phyloP scores from a whole-genome alignment of 495 filamentous ascomycete genomes.

The Aspergillus sclerotiicarbonarius region DNA sequence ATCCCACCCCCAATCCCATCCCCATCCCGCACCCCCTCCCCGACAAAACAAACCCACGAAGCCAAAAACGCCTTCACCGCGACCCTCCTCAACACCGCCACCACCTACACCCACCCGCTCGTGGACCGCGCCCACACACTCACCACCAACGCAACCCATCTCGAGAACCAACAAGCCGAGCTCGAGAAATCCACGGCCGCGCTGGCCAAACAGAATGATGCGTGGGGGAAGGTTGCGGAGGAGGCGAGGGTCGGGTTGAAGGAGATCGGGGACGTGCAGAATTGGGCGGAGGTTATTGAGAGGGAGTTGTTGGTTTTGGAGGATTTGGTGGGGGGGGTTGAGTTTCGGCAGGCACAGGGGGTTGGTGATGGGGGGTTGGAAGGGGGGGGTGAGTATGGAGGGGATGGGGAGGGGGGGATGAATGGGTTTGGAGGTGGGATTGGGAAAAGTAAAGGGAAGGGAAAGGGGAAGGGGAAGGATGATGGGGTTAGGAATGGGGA shows the following conservation, averaged over 20 bases:
- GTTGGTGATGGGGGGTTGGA: conserved; percentile 1
- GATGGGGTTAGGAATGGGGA: conserved; percentile 8
- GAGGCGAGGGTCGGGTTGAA: conserved; percentile 72
- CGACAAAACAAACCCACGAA: conserved; percentile 50
- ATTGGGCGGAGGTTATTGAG: conserved; percentile 97
- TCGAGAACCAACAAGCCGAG: conserved; percentile 71
- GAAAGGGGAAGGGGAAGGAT: conserved; percentile 8
- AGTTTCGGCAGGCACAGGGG: no score
- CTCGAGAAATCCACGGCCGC: conserved; percentile 60
- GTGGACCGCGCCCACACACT: conserved; percentile 71
- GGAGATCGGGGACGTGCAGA: conserved; percentile 94
- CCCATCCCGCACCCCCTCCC: no score
- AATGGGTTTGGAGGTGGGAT: conserved; percentile 7
- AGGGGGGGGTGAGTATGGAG: neutral
- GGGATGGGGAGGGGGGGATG: conserved; percentile 8
- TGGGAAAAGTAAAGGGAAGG: neutral
- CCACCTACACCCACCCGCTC: conserved; percentile 66
- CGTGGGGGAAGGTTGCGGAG: conserved; percentile 65
- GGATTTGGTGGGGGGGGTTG: conserved; percentile 74
- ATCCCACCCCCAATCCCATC: conserved; percentile 12
- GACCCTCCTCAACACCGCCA: conserved; percentile 70
- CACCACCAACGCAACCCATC: conserved; percentile 65
- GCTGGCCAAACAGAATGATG: conserved; percentile 70
- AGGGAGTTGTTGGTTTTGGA: conserved; percentile 83
- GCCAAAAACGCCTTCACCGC: conserved; percentile 74